These are phyloP conservation scores for Eurotiales sp. DNA, from an alignment of 2,329 filamentous ascomycete genomes.

Conservation along the genomic window DNA sequence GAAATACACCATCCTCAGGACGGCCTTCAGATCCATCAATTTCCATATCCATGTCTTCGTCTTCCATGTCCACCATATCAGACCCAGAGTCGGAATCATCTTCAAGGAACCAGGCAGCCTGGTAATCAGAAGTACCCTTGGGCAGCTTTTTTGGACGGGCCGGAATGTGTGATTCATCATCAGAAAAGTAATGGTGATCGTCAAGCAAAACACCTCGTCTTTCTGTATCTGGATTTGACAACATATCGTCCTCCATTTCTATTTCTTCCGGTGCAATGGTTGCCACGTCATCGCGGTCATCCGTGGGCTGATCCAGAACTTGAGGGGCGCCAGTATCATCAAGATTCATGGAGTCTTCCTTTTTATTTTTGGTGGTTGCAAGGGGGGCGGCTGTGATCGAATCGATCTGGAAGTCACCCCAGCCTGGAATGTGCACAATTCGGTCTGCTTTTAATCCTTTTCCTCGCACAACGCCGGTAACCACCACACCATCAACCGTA, in stretches of 20 bases:
- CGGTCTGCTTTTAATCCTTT: conserved; percentile 85
- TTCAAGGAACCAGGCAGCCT: conserved; percentile 87
- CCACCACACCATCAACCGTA: conserved; percentile 55
- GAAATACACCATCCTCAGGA: conserved; percentile 77
- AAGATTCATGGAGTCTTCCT: conserved; percentile 62
- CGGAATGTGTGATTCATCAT: conserved; percentile 65
- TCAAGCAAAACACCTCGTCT: conserved; percentile 90
- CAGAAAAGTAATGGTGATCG: conserved; percentile 96
- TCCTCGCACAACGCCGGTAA: conserved; percentile 84
- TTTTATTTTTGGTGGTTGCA: conserved; percentile 50
- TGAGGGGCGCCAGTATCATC: conserved; percentile 53
- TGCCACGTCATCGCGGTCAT: conserved; percentile 77
- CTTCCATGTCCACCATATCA: conserved; percentile 73
- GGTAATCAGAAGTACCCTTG: conserved; percentile 88
- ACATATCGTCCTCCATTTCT: conserved; percentile 65
- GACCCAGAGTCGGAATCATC: conserved; percentile 81
- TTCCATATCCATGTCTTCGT: conserved; percentile 50
- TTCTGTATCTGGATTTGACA: conserved; percentile 50
- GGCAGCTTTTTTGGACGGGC: conserved; percentile 70
- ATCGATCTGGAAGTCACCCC: conserved; percentile 89
- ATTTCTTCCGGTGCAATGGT: conserved; percentile 84
- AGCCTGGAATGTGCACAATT: conserved; percentile 85
- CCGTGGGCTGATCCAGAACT: conserved; percentile 66
- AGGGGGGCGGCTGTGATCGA: conserved; percentile 78
- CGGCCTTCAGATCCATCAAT: conserved; percentile 55